Conservation (phyloP, 495 filamentous ascomycete species). For the Xylaria grammica region DNA sequence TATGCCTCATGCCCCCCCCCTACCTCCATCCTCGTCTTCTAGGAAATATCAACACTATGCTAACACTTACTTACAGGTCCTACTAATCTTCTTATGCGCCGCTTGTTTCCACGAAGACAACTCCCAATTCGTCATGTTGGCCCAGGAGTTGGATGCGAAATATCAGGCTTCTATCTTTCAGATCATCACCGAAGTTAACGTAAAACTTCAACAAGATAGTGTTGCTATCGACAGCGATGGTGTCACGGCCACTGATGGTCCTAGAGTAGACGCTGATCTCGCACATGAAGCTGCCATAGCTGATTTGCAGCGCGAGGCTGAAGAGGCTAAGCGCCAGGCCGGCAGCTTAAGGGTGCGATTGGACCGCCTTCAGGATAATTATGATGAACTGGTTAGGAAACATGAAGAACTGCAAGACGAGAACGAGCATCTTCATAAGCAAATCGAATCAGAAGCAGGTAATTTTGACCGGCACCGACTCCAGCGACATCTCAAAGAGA, state of each 20-base stretch:
- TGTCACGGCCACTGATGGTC: constrained; percentile 2
- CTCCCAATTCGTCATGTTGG: constrained; percentile 24
- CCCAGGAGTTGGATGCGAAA: constrained; percentile 24
- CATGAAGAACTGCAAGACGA: constrained; percentile 60
- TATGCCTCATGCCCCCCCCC: background rate
- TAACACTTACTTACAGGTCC: constrained; percentile 28
- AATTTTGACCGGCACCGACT: constrained; percentile 38
- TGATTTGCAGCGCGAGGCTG: constrained; percentile 40
- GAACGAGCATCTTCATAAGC: constrained; percentile 61
- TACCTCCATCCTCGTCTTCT: background rate
- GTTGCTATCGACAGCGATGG: constrained; percentile 20
- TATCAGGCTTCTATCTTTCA: constrained; percentile 28
- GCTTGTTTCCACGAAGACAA: constrained; percentile 33
- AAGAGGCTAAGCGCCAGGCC: constrained; percentile 59
- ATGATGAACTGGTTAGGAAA: constrained; percentile 65
- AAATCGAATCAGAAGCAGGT: constrained; percentile 58
- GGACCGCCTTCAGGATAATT: constrained; percentile 62
- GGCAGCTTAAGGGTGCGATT: constrained; percentile 60
- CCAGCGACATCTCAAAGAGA: constrained; percentile 34
- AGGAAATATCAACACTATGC: background rate
- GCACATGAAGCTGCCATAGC: constrained; percentile 35
- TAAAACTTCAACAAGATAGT: constrained; percentile 21
- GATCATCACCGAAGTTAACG: constrained; percentile 27
- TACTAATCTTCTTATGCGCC: constrained; percentile 32
- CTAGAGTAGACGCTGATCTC: constrained; percentile 32